phyloP scores from a whole-genome alignment of 108 stramenopile species.

The Phaeodactylum tricornutum region DNA sequence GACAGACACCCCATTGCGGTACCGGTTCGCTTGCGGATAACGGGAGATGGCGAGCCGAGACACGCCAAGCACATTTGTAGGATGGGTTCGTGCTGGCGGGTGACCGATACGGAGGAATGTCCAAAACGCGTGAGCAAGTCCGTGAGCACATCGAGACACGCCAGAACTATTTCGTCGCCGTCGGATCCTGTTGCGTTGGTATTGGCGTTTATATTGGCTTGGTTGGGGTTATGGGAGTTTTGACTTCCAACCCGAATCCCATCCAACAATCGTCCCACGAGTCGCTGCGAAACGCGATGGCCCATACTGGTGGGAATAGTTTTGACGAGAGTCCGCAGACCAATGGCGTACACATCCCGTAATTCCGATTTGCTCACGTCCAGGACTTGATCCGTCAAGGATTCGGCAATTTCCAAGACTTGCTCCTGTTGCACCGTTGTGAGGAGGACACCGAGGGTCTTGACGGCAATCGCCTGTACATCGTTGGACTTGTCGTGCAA shows the following conservation, averaged over 20 bases:
- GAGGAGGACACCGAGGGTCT: conserved; percentile 89
- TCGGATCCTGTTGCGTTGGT: conserved; percentile 7
- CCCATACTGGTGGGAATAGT: conserved; percentile 86
- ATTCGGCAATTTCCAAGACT: conserved; percentile 81
- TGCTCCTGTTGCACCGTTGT: conserved; percentile 90
- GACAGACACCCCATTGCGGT: conserved; percentile 82
- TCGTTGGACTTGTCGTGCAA: conserved; percentile 92
- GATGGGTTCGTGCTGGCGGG: conserved; percentile 75
- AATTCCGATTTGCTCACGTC: conserved; percentile 85
- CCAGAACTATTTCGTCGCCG: conserved; percentile 48
- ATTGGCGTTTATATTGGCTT: too few relatives aligned
- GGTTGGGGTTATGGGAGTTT: too few relatives aligned
- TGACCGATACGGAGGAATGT: conserved; percentile 34
- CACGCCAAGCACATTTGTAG: conserved; percentile 62
- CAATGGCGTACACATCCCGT: conserved; percentile 96
- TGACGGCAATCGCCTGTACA: conserved; percentile 96
- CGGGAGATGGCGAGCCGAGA: conserved; percentile 34
- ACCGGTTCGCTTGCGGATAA: conserved; percentile 90
- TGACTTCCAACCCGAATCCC: conserved; percentile 64
- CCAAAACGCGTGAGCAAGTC: conserved; percentile 90
- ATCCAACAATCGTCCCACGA: conserved; percentile 69
- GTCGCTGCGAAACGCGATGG: conserved; percentile 54
- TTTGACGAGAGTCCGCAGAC: conserved; percentile 91
- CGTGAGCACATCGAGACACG: conserved; percentile 83
- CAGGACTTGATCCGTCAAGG: conserved; percentile 87